phyloP scores from a whole-genome alignment of 108 stramenopile genomes.

The Pseudonitzschia multistriata region DNA sequence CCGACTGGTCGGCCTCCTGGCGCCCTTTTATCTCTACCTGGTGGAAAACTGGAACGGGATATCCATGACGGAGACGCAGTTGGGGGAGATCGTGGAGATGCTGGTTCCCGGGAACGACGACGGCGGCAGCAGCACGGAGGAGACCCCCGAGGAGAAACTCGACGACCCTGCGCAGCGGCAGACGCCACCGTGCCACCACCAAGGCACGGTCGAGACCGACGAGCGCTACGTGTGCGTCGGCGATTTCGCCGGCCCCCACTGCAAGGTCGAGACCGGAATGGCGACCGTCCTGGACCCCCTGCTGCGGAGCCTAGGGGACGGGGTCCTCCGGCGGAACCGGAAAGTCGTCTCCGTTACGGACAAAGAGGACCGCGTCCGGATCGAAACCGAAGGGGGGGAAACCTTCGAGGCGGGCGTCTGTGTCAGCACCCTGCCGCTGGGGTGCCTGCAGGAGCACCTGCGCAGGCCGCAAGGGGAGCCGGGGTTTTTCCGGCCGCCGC shows the following conservation, averaged over 20 bases:
- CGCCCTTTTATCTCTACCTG: constrained; percentile 38
- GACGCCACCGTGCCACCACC: no score
- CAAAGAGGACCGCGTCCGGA: constrained; percentile 9
- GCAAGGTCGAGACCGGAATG: constrained; percentile 53
- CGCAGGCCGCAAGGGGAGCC: not conserved
- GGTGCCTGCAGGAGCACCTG: constrained; percentile 48
- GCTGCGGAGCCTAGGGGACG: not conserved
- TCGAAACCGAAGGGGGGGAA: constrained; percentile 35
- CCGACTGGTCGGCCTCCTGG: constrained; percentile 6
- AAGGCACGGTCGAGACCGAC: constrained; percentile 5
- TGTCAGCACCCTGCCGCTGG: constrained; percentile 50
- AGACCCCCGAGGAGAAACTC: not conserved
- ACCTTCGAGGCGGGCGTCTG: constrained; percentile 40
- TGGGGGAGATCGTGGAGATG: constrained; percentile 17
- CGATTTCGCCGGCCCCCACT: constrained; percentile 57
- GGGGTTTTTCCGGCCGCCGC: constrained; percentile 31
- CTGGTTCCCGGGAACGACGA: not conserved
- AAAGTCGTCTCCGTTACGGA: constrained; percentile 6
- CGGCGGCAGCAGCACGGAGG: not conserved
- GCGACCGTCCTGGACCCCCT: constrained; percentile 38
- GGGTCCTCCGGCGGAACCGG: constrained; percentile 5
- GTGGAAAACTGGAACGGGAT: constrained; percentile 50
- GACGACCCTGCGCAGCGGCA: not conserved
- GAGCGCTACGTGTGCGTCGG: constrained; percentile 36
- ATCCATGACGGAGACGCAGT: constrained; percentile 28